Evolutionary conservation across 768 basidiomycete genomes (phyloP).

Genomic region (Termitomyces sp.): DNA sequence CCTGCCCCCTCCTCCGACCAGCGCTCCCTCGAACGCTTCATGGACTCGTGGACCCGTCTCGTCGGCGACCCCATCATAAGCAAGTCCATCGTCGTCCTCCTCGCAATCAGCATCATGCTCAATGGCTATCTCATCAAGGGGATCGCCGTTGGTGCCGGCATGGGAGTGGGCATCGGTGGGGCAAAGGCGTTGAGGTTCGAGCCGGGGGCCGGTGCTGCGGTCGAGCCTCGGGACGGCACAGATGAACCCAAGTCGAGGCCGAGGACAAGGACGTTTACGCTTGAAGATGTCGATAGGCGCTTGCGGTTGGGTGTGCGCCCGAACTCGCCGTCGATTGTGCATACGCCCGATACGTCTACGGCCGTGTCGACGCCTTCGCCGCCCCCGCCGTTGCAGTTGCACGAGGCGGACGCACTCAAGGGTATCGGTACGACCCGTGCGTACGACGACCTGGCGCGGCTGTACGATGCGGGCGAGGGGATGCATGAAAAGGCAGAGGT

Average conservation of each 20-base stretch:
- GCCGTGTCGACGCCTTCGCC: too few species aligned
- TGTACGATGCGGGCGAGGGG: conserved; percentile 73
- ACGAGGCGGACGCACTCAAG: too few species aligned
- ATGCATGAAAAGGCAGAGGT: conserved; percentile 39
- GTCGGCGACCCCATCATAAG: conserved; percentile 92
- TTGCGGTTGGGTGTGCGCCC: background rate
- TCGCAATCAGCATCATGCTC: conserved; percentile 82
- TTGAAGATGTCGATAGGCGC: conserved; percentile 36
- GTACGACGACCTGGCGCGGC: conserved; percentile 73
- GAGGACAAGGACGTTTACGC: conserved; percentile 40
- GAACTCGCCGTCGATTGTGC: background rate
- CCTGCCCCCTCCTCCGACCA: background rate
- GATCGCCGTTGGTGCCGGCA: conserved; percentile 56
- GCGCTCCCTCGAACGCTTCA: conserved; percentile 74
- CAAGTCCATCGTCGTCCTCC: conserved; percentile 91
- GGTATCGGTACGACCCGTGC: conserved; percentile 33
- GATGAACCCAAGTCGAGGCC: conserved; percentile 5
- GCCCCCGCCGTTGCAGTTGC: too few species aligned
- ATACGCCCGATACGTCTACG: too few species aligned
- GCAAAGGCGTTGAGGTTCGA: conserved; percentile 20
- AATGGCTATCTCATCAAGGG: conserved; percentile 94
- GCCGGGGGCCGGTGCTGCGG: too few species aligned
- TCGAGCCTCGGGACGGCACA: too few species aligned
- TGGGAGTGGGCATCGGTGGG: conserved; percentile 21
- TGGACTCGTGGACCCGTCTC: conserved; percentile 85